Base-by-base conservation (phyloP, 2,329 filamentous ascomycete species). In the Pezicula neosporulosa region DNA sequence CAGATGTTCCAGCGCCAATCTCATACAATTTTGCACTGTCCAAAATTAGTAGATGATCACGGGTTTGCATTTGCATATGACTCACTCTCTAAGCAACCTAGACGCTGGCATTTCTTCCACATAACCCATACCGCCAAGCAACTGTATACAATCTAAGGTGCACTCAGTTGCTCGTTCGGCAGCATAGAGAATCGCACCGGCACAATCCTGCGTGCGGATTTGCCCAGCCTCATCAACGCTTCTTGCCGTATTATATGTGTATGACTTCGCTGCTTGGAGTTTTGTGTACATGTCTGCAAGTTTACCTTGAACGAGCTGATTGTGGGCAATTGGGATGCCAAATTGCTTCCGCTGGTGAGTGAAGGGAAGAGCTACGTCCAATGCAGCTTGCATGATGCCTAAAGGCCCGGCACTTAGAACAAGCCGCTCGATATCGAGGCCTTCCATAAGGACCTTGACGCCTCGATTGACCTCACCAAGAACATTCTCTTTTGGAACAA, bases 211-310 rank as follows among this genome's bases (percentile, higher is more conserved):
- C 0, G 92, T 97, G 51, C 80, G 79, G 61, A 96, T 86, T 1
- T 76, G 55, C 10, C 84, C 86, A 12, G 82, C 74, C 68, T 93
- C 89, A 62, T 97, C 93, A 18, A 97, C 87, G 2, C 81, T 78
- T 44, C 81, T 79, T 3, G 94, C 94, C 0, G 92, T 92, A 36
- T 79, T 74, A 66, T 96, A 96, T 0, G 93, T 97, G 71, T 96
- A 97, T 2, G 91, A 81, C n/a, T 85, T 77, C 15, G 87, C 85
- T 10, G 89, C 91, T 63, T 89, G 86, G 53, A 94, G 81, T 70
- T 96, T 96, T 44, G 91, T 97, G 73, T 97, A 95, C 92, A 99
- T 97, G 69, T 97, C 92, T 50, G 94, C 91, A 43, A 97, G 78
- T 67, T 92, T 93, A 51, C 89, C 93, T 71, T 97, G 94, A 19